These are phyloP conservation scores for Gelatoporia subvermispora DNA, from an alignment of 768 basidiomycete genomes.

Conservation along the genomic window DNA sequence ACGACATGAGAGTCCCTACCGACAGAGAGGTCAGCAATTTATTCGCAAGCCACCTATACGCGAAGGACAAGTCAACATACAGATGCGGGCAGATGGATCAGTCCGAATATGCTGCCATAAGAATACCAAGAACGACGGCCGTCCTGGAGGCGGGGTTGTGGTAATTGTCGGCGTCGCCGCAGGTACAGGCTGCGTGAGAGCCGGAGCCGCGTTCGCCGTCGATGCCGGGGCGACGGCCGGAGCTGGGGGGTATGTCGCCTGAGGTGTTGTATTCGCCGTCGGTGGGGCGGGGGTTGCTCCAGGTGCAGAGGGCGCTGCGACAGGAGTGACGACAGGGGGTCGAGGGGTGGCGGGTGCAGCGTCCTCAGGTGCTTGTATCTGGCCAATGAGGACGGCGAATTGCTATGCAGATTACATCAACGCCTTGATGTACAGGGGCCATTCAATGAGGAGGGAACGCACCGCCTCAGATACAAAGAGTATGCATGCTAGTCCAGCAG, in stretches of 20 bases:
- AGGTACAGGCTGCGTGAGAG: slow-evolving; percentile 9
- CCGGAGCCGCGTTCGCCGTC: slow-evolving; percentile 2
- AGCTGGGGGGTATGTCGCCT: background rate
- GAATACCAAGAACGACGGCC: slow-evolving; percentile 39
- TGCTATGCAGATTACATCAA: slow-evolving; percentile 45
- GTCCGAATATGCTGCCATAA: slow-evolving; percentile 55
- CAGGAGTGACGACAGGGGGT: slow-evolving; percentile 7
- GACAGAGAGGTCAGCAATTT: slow-evolving; percentile 6
- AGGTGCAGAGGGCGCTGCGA: background rate
- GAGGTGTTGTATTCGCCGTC: background rate
- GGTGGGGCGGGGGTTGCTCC: slow-evolving; percentile 22
- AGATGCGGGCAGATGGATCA: slow-evolving; percentile 68
- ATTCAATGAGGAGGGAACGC: slow-evolving; percentile 22
- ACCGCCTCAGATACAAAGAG: slow-evolving; percentile 83
- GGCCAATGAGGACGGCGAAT: slow-evolving; percentile 75
- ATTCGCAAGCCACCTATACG: background rate
- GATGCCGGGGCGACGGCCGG: background rate
- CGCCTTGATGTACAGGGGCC: background rate
- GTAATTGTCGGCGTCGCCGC: slow-evolving; percentile 2
- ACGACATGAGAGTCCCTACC: slow-evolving; percentile 62
- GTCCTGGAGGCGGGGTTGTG: slow-evolving; percentile 14
- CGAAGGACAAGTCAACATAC: slow-evolving; percentile 35
- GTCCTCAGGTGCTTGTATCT: slow-evolving; percentile 79
- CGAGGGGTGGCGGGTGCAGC: slow-evolving; percentile 24
- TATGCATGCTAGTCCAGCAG: slow-evolving; percentile 78